phyloP scores from a whole-genome alignment of 768 basidiomycete species.

The Plicaturopsis crispa region DNA sequence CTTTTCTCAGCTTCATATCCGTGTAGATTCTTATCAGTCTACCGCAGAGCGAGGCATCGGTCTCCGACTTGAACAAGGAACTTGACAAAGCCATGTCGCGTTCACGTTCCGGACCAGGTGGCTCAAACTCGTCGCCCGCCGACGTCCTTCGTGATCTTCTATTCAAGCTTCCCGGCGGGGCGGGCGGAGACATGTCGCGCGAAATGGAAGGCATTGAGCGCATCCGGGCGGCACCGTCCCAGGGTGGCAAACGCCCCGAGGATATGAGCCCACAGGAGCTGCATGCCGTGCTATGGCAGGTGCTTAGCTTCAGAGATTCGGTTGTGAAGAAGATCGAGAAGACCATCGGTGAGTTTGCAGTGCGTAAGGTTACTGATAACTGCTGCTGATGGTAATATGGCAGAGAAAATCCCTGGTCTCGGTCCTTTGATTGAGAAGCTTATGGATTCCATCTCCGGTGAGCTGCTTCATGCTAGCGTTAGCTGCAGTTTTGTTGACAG shows the following conservation, averaged over 20 bases:
- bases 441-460: conserved; percentile 61
- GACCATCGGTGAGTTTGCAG: conserved; percentile 47
- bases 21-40: conserved; percentile 2
- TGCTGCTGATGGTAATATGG: not conserved
- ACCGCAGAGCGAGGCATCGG: conserved; percentile 52
- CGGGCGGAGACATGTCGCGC: conserved; percentile 55
- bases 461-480: conserved; percentile 8
- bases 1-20: not conserved
- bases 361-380: not conserved
- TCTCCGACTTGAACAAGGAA: conserved; percentile 78
- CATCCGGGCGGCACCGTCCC: conserved; percentile 51
- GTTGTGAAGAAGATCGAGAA: conserved; percentile 74
- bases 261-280: conserved; percentile 88
- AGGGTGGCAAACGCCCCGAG: conserved; percentile 62
- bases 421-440: conserved; percentile 70
- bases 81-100: conserved; percentile 49
- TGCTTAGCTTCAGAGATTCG: conserved; percentile 78
- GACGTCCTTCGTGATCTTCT: conserved; percentile 55
- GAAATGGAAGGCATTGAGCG: conserved; percentile 71
- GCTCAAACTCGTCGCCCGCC: conserved; percentile 24
- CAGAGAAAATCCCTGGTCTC: conserved; percentile 82
- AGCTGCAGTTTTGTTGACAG: not conserved
- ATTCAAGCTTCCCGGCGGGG: conserved; percentile 53
- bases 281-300: conserved; percentile 77
- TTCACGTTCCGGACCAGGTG: conserved; percentile 24